Base-by-base conservation (phyloP, 306 rosid genomes). In the Sesbania bispinosa region DNA sequence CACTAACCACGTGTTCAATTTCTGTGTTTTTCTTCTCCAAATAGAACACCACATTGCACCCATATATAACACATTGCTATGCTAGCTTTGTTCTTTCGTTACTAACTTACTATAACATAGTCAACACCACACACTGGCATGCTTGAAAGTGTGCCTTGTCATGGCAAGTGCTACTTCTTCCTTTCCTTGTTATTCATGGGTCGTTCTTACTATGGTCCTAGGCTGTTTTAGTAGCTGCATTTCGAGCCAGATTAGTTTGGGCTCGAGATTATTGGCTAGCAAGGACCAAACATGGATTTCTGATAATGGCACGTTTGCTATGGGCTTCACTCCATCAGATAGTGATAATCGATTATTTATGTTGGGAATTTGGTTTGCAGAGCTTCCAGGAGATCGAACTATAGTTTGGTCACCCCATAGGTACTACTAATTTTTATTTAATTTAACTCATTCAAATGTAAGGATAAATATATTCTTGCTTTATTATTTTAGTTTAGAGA, bases 261-360 rank as follows among this genome's bases (percentile, higher is more conserved):
- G 95, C 5, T 80, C 95, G 7, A 84, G 80, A 58, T 76, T 94
- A 75, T 11, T 75, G 71, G 92, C 98, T n/a, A 65, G 80, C 42
- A 66, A 71, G 27, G 74, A 81, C 74, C 82, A 69, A 60, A 32
- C 74, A 0, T 82, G 97, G 91, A 47, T 84, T 69, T 94, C 98
- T 2, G 88, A 85, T 3, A 89, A 94, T 82, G 83, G 92, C 7
- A 94, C 98, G 5, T 94, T 94, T 78, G 96, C 94, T 27, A 79
- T 94, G 42, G 98, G 98, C 20, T 94, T 94, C 80, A 77, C 89
- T 35, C 83, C 88, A 6, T 5, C 77, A 3, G 79, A 60, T 2
- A 55, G 42, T 10, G 78, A 45, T 57, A 41, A 58, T 27, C 50
- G 75, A 16, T 75, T 46, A 2, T 69, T 83, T 88, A 73, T 64